Conservation (phyloP, 1,284 basidiomycete species). For the Phaffia rhodozyma region DNA sequence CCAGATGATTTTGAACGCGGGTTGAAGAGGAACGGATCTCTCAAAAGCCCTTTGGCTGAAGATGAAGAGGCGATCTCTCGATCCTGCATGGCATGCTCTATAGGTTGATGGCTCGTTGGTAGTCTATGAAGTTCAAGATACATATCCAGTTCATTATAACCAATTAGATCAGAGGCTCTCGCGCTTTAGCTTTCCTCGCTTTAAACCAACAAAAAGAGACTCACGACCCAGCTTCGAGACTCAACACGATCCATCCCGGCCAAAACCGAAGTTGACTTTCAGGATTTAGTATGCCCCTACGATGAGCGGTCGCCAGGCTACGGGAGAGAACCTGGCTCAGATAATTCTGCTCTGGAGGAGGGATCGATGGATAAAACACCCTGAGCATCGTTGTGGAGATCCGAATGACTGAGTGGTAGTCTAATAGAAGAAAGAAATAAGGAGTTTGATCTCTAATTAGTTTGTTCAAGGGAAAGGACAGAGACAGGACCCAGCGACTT, state of each 20-base stretch:
- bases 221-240: constrained; percentile 63
- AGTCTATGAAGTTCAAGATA: constrained; percentile 40
- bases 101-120: constrained; percentile 55
- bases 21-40: constrained; percentile 79
- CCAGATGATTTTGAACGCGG: constrained; percentile 49
- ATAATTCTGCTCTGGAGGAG: constrained; percentile 59
- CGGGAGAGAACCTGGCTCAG: constrained; percentile 57
- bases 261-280: constrained; percentile 61
- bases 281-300: constrained; percentile 49
- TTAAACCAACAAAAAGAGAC: constrained; percentile 25
- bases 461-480: neutral
- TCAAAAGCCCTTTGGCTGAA: constrained; percentile 25
- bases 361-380: constrained; percentile 52
- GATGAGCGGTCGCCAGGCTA: constrained; percentile 56
- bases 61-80: constrained; percentile 11
- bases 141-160: neutral
- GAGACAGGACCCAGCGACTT: constrained; percentile 24
- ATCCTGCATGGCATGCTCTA: constrained; percentile 45
- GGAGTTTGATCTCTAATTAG: neutral
- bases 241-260: constrained; percentile 64
- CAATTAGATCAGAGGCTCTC: neutral
- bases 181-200: neutral
- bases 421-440: constrained; percentile 35
- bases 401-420: constrained; percentile 60
- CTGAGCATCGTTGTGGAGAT: constrained; percentile 66